Conservation (phyloP, 2,329 filamentous ascomycete species). For the Neopestalotiopsis sp. region DNA sequence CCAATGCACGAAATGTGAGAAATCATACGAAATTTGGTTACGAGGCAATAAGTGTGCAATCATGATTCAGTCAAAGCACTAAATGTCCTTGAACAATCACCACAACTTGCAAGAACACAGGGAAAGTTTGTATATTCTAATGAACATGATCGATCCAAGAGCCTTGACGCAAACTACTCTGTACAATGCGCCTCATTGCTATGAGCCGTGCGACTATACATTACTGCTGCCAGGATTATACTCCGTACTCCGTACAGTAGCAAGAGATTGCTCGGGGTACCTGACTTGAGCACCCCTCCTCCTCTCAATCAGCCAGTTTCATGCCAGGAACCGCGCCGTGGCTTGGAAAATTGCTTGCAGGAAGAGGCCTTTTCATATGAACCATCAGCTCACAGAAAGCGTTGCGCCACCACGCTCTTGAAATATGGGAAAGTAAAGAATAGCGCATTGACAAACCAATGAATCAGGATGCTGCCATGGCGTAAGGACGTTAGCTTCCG, state of each 20-base stretch:
- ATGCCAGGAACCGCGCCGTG: not conserved
- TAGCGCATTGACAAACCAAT: conserved; percentile 7
- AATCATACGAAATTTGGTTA: not conserved
- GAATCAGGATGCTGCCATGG: not conserved
- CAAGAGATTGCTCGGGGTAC: not conserved
- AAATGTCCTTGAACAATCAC: too few relatives aligned
- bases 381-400: not conserved
- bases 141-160: not conserved
- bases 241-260: not conserved
- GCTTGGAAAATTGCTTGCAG: not conserved
- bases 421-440: not conserved
- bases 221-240: not conserved
- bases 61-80: not conserved
- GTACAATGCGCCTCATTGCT: not conserved
- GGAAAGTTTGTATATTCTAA: not conserved
- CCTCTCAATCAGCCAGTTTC: not conserved
- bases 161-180: not conserved
- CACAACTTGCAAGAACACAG: not conserved
- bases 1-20: not conserved
- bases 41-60: not conserved
- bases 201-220: not conserved
- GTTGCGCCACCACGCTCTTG: not conserved
- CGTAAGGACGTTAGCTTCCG: conserved; percentile 7
- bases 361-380: not conserved
- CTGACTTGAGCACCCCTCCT: not conserved